Conservation (phyloP, 306 rosid species). For the Elaeagnus macrophylla region DNA sequence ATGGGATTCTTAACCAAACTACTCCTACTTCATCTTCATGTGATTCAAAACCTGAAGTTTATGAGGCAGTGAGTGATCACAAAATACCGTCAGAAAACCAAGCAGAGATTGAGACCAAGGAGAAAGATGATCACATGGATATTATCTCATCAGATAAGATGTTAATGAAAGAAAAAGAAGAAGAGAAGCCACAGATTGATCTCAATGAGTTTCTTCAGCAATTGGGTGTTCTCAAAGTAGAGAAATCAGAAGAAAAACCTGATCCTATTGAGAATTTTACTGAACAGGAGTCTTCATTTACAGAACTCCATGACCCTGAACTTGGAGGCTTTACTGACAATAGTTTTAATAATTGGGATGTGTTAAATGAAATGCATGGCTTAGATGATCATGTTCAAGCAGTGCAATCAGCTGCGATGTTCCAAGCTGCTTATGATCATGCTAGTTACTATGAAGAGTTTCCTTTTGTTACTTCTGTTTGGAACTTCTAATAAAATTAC, state of each 20-base stretch:
- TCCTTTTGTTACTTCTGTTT: constrained; percentile 53
- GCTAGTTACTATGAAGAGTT: constrained; percentile 49
- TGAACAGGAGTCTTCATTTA: constrained; percentile 34
- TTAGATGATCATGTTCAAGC: constrained; percentile 41
- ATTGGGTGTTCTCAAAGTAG: constrained; percentile 62
- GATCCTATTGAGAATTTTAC: constrained; percentile 29
- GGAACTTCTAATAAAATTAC: constrained; percentile 51
- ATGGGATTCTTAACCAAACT: constrained; percentile 29
- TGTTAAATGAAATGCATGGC: constrained; percentile 59
- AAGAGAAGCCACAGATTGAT: constrained; percentile 93
- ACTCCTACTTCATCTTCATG: constrained; percentile 36
- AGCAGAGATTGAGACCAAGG: constrained; percentile 10
- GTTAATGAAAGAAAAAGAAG: constrained; percentile 21
- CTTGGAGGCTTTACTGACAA: constrained; percentile 46
- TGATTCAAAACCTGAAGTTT: constrained; percentile 31
- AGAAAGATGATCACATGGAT: constrained; percentile 14
- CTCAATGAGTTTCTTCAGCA: constrained; percentile 96
- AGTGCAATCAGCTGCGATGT: constrained; percentile 27
- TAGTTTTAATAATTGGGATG: constrained; percentile 70
- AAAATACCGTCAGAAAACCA: constrained; percentile 17
- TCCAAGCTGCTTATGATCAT: constrained; percentile 38
- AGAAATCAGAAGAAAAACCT: constrained; percentile 29
- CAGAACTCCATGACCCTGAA: constrained; percentile 30
- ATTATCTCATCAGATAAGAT: constrained; percentile 18
- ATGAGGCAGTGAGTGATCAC: constrained; percentile 7